Conservation (phyloP, 768 basidiomycete species). For the Collybia nuda region DNA sequence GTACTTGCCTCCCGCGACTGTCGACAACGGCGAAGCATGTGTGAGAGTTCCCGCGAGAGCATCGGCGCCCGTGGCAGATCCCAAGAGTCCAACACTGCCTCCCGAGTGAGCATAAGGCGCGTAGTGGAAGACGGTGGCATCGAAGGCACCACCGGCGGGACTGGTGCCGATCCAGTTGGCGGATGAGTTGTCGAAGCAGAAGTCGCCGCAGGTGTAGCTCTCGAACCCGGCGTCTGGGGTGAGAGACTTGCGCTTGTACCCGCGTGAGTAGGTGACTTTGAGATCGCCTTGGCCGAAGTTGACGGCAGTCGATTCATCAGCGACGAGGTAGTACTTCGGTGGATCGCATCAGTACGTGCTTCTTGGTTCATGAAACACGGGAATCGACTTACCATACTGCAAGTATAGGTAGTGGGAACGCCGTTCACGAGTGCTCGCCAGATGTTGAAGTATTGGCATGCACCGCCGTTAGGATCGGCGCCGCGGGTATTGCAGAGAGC, state of each 20-base stretch:
- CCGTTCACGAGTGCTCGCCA: constrained; percentile 49
- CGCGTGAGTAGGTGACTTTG: constrained; percentile 44
- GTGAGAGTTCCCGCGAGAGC: constrained; percentile 36
- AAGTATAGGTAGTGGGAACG: constrained; percentile 47
- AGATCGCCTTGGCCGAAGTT: constrained; percentile 47
- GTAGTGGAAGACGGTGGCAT: constrained; percentile 46
- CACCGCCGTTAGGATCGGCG: constrained; percentile 39
- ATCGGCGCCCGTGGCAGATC: constrained; percentile 40
- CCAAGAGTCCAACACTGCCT: constrained; percentile 36
- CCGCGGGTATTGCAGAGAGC: constrained; percentile 41
- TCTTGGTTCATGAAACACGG: background rate
- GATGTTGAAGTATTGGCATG: constrained; percentile 53
- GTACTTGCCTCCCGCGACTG: constrained; percentile 36
- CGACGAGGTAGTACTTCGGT: constrained; percentile 39
- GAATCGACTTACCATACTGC: constrained; percentile 39
- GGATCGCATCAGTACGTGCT: background rate
- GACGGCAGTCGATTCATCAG: constrained; percentile 43
- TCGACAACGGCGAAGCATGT: constrained; percentile 27
- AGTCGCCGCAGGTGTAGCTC: constrained; percentile 34
- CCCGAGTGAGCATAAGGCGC: constrained; percentile 39
- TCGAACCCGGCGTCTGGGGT: constrained; percentile 46
- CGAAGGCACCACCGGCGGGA: constrained; percentile 31
- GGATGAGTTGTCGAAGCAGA: constrained; percentile 39
- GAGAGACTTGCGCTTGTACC: constrained; percentile 39
- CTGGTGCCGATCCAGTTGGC: constrained; percentile 40